Conservation (phyloP, 1,139 yeast genomes). For the Geotrichum phurueaensis region DNA sequence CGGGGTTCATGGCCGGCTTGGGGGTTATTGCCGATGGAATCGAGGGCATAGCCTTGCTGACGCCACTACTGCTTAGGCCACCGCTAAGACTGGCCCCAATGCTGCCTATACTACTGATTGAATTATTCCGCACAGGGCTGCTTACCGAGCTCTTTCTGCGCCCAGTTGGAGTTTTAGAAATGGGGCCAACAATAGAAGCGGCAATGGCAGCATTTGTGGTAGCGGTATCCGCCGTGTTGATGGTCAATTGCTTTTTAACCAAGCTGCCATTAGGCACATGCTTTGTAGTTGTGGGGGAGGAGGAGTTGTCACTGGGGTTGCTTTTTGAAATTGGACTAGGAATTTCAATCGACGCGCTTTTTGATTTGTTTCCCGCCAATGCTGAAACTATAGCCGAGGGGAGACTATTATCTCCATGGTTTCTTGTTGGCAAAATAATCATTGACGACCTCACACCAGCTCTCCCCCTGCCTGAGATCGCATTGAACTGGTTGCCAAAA, state of each 20-base stretch:
- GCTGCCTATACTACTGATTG: not conserved
- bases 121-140: not conserved
- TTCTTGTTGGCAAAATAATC: not conserved
- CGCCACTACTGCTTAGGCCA: not conserved
- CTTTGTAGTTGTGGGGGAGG: not conserved
- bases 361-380: not conserved
- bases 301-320: not conserved
- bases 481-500: not conserved
- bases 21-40: not conserved
- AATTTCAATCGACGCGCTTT: not conserved
- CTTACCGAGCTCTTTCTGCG: not conserved
- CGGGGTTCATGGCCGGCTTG: not conserved
- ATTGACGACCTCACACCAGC: not conserved
- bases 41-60: not conserved
- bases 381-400: not conserved
- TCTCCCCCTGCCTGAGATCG: not conserved
- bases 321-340: not conserved
- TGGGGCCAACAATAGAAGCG: not conserved
- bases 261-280: not conserved
- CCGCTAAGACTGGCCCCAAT: not conserved
- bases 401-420: not conserved
- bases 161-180: not conserved
- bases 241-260: not conserved
- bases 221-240: not conserved
- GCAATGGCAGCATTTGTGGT: not conserved